Evolutionary conservation across 441 rosid species (phyloP), one percentile per base, ranked within the genome.

Genomic region (Breynia disticha): DNA sequence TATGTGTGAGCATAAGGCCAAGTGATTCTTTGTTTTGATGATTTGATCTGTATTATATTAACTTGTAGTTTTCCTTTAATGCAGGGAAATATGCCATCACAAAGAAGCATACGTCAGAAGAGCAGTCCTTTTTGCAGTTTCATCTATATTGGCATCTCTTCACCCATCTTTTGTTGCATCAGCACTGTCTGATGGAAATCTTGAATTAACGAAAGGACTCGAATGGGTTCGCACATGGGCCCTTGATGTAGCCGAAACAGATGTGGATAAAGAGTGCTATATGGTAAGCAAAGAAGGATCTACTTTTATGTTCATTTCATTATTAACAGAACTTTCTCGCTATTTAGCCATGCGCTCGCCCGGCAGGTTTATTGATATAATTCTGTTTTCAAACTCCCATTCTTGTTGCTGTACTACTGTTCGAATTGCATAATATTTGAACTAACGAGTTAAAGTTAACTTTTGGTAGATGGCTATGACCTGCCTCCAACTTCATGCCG

Each of bases 201-300:
- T 71, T 43, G 94, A 81, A 64, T 64, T 87, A 65, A 71, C 82
- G 38, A 72, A 76, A 60, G 97, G 93, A 45, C 94, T 93, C 56
- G 99, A 93, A 64, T 93, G 99, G 99, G 67, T 93, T 56, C 84
- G 96, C 32, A 72, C 76, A 2, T 89, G 87, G 95, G 90, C 97
- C 64, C 78, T 89, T 56, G 72, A 73, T 37, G 61, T 87, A 56
- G 86, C 78, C 39, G 96, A 93, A 67, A 75, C 95, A 3, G 99
- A 89, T 63, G 65, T 72, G 1, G 96, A 89, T 67, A 78, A 79
- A 67, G 99, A 93, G 51, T 93, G 99, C 68, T 89, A 84, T 66
- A 65, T 64, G 28, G 97, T 93, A 76, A 75, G 86, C 70, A 50
- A 32, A 13, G 43, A 39, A 39, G 2, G 12, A 1, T 9, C 2